Evolutionary conservation across 805 yeast species (phyloP).

Genomic region (Cyberlindnera saturnus): DNA sequence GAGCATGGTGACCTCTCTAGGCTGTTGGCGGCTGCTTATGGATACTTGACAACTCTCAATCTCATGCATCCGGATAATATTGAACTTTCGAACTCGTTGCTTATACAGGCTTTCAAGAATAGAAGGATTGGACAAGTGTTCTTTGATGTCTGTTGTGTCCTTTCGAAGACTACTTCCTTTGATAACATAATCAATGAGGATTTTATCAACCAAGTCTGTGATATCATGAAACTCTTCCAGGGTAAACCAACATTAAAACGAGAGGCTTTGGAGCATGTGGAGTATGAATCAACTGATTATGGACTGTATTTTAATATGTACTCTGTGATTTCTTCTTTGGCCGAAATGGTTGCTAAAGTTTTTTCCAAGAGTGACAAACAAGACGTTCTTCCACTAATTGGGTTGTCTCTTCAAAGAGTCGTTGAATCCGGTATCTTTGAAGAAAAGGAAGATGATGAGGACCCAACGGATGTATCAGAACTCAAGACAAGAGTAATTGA

Average conservation of each 20-base stretch:
- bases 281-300: constrained; percentile 80
- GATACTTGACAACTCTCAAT: constrained; percentile 51
- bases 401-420: constrained; percentile 8
- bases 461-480: constrained; percentile 7
- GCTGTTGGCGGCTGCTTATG: constrained; percentile 56
- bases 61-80: constrained; percentile 40
- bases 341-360: constrained; percentile 46
- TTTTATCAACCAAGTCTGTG: constrained; percentile 55
- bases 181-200: constrained; percentile 36
- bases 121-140: constrained; percentile 75
- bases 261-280: constrained; percentile 77
- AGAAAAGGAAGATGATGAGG: not conserved
- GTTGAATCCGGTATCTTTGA: not conserved
- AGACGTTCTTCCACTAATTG: constrained; percentile 1
- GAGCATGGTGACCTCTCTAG: constrained; percentile 59
- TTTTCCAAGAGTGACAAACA: constrained; percentile 18
- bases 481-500: constrained; percentile 10
- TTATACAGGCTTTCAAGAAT: constrained; percentile 41
- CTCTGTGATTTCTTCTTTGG: constrained; percentile 60
- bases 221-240: constrained; percentile 63
- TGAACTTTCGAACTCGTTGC: constrained; percentile 21
- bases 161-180: constrained; percentile 61
- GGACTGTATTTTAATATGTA: constrained; percentile 30
- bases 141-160: constrained; percentile 70
- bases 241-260: constrained; percentile 71